phyloP scores from a whole-genome alignment of 2,329 filamentous ascomycete species.

The Epichloe coenophiala region DNA sequence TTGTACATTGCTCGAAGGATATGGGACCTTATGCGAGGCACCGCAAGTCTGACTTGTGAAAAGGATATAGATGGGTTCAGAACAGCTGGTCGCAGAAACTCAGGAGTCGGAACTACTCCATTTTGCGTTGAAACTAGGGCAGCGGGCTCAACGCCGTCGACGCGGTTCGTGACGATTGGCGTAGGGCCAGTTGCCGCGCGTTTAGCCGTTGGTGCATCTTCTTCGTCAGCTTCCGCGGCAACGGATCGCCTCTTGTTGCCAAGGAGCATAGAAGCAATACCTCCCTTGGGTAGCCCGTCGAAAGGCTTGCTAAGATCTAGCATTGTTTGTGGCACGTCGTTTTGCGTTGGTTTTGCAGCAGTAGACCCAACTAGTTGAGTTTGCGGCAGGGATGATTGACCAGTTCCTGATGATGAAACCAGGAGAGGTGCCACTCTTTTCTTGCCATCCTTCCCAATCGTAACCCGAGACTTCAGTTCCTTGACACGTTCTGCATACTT shows the following conservation, averaged over 20 bases:
- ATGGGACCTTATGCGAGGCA: slow-evolving; percentile 72
- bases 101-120: slow-evolving; percentile 57
- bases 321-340: slow-evolving; percentile 66
- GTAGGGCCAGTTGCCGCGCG: slow-evolving; percentile 53
- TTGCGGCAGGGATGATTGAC: slow-evolving; percentile 78
- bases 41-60: slow-evolving; percentile 72
- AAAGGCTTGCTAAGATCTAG: slow-evolving; percentile 89
- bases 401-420: slow-evolving; percentile 77
- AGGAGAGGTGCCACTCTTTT: slow-evolving; percentile 88
- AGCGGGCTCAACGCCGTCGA: slow-evolving; percentile 67
- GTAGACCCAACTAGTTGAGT: slow-evolving; percentile 73
- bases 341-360: slow-evolving; percentile 46
- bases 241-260: slow-evolving; percentile 85
- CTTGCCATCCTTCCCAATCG: slow-evolving; percentile 91
- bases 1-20: slow-evolving; percentile 72
- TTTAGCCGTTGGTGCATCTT: slow-evolving; percentile 34
- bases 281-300: slow-evolving; percentile 82
- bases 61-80: slow-evolving; percentile 69
- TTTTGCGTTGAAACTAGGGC: slow-evolving; percentile 44
- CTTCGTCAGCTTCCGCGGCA: slow-evolving; percentile 60
- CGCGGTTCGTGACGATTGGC: slow-evolving; percentile 61
- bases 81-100: slow-evolving; percentile 78
- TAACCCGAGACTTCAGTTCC: slow-evolving; percentile 76
- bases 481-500: slow-evolving; percentile 41
- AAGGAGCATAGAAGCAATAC: slow-evolving; percentile 70